These are phyloP conservation scores for Oldenlandia corymbosa DNA, from an alignment of 257 asterid species.

Conservation along the genomic window DNA sequence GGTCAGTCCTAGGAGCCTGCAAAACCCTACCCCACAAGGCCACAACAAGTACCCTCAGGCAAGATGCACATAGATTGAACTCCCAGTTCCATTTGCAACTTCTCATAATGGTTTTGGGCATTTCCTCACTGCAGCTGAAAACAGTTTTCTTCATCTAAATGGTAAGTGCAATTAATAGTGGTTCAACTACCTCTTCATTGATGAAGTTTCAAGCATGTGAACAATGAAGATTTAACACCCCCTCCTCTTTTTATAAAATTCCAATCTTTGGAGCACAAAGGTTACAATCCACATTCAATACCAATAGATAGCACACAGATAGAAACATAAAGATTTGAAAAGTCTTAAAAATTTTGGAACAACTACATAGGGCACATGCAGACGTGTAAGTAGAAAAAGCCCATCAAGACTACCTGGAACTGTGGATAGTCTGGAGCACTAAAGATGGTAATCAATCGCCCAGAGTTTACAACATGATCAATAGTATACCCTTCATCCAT, in stretches of 20 bases:
- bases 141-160: neutral
- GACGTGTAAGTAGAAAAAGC: neutral
- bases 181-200: neutral
- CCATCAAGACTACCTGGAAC: conserved; percentile 62
- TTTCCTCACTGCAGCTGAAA: neutral
- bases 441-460: conserved; percentile 83
- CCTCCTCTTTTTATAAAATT: neutral
- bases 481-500: conserved; percentile 85
- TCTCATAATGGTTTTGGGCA: neutral
- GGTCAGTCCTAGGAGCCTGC: neutral
- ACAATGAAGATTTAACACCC: no score
- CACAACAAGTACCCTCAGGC: no score
- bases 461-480: conserved; percentile 82
- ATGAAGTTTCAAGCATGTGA: neutral
- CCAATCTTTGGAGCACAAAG: neutral
- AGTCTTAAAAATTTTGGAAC: neutral
- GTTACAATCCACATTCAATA: neutral
- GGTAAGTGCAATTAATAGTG: neutral
- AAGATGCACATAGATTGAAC: no score
- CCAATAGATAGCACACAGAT: neutral
- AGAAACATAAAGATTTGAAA: neutral
- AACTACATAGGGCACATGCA: neutral
- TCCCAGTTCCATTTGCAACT: neutral
- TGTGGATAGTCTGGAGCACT: conserved; percentile 99
- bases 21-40: neutral